Base-by-base conservation (phyloP, 257 asterid species). In the Pogostemon cablin region DNA sequence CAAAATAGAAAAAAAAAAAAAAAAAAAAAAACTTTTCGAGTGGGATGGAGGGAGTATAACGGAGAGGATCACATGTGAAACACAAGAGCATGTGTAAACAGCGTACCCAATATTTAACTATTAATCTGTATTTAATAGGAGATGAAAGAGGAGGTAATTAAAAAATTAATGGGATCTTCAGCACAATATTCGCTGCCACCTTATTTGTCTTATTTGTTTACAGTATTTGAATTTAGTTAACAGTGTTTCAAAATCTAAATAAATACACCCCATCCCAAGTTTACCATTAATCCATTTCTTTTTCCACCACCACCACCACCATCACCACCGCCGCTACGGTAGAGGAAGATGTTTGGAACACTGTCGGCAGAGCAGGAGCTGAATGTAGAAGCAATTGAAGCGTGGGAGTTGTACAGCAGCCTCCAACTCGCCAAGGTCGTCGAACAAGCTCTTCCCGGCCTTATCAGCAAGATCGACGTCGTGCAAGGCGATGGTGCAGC, bases 351-450 rank as follows among this genome's bases (percentile, higher is more conserved):
- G 53, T 49, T 61, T 0, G 96, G 91, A 74, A 75, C 76, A 8
- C 9, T 82, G 9, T 77, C 83, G 1, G 82, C 73, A 2, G 86
- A 85, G 76, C 66, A 40, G 3, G 83, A 69, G 75, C 84, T 86
- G 2, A 67, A 74, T 12, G 93, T 73, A 68, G 68, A 86, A 3
- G 81, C 93, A 53, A 72, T 70, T 64, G 88, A 87, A 68, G 90
- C 87, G 3, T 89, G 93, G 96, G 84, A 87, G 60, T 60, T 87
- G 15, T 89, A 80, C 77, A 73, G 90, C 69, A 55, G 73, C 4
- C 85, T 89, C 48, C 64, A 68, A 44, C 80, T 84, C 0, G 75
- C 87, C 34, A 32, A 78, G 3, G 1, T 83, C 62, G 75, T 72
- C 0, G 43, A 20, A 15, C 67, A 76, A 46, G 78, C 75, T 34